Conservation (phyloP, 176 grass and related monocot genomes). For the Elaeis guineensis region DNA sequence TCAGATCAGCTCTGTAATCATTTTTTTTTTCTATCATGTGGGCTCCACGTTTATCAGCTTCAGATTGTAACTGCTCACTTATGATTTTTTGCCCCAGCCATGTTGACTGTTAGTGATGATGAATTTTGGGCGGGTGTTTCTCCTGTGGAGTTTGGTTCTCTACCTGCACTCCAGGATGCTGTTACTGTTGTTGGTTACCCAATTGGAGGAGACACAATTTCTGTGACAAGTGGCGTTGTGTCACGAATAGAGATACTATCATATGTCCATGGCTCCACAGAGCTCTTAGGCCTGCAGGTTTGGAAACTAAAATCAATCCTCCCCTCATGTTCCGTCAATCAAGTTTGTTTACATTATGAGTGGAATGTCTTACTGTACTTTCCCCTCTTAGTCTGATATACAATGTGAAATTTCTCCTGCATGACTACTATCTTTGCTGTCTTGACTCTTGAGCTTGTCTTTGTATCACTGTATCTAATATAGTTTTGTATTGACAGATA, state of each 20-base stretch:
- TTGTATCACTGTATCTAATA: constrained; percentile 5
- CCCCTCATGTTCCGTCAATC: too few relatives aligned
- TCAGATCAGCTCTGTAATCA: too few relatives aligned
- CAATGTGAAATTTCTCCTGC: too few relatives aligned
- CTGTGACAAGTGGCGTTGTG: constrained; percentile 93
- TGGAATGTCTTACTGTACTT: too few relatives aligned
- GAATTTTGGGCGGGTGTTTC: constrained; percentile 89
- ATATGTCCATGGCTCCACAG: constrained; percentile 96
- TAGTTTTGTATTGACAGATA: constrained; percentile 56
- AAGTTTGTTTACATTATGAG: too few relatives aligned
- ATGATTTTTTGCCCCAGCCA: constrained; percentile 35
- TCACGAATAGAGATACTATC: constrained; percentile 97
- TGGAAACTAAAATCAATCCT: neutral
- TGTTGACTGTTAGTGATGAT: constrained; percentile 88
- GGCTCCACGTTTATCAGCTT: too few relatives aligned
- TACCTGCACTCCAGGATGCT: constrained; percentile 91
- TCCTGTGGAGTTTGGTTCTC: constrained; percentile 62
- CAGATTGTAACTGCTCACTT: too few relatives aligned
- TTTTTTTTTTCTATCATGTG: too few relatives aligned
- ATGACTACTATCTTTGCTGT: too few relatives aligned
- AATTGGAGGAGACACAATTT: constrained; percentile 97
- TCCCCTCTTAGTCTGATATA: too few relatives aligned
- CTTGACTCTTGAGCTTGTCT: too few relatives aligned
- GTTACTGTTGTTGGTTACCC: constrained; percentile 94
- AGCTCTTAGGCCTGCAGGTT: constrained; percentile 93